Evolutionary conservation across 1,139 yeast species (phyloP).

Genomic region (Pneumocystis carinii): DNA sequence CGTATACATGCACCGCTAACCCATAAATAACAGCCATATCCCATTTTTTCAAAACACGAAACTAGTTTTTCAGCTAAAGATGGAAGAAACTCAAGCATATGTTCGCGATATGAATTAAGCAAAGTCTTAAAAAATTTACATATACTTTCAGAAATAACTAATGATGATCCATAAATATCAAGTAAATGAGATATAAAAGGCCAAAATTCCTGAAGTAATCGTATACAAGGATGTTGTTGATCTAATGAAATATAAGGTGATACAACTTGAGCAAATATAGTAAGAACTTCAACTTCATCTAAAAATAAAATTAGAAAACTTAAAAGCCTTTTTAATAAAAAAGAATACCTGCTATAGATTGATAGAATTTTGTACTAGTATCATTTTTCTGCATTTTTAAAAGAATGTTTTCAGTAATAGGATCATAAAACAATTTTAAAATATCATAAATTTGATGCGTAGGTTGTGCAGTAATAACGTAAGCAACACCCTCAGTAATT

Average conservation of each 20-base stretch:
- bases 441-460: conserved; percentile 30
- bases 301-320: conserved; percentile 32
- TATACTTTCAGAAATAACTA: conserved; percentile 54
- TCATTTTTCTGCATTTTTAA: conserved; percentile 14
- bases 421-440: conserved; percentile 49
- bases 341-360: background rate
- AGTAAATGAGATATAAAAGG: conserved; percentile 41
- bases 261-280: conserved; percentile 54
- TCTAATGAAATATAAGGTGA: conserved; percentile 20
- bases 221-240: conserved; percentile 35
- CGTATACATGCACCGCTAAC: conserved; percentile 72
- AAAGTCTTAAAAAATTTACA: conserved; percentile 54
- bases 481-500: conserved; percentile 80
- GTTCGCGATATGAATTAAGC: conserved; percentile 54
- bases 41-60: conserved; percentile 51
- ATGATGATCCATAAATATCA: conserved; percentile 38
- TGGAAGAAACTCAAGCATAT: conserved; percentile 46
- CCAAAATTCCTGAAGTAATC: conserved; percentile 44
- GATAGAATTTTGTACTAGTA: conserved; percentile 6
- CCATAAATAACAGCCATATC: conserved; percentile 78
- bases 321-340: background rate
- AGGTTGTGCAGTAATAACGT: conserved; percentile 52
- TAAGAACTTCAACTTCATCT: conserved; percentile 59
- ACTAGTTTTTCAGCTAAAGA: conserved; percentile 48
- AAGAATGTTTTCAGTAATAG: conserved; percentile 42